These are phyloP conservation scores for Madurella mycetomatis DNA, from an alignment of 2,329 filamentous ascomycete species.

Conservation along the genomic window DNA sequence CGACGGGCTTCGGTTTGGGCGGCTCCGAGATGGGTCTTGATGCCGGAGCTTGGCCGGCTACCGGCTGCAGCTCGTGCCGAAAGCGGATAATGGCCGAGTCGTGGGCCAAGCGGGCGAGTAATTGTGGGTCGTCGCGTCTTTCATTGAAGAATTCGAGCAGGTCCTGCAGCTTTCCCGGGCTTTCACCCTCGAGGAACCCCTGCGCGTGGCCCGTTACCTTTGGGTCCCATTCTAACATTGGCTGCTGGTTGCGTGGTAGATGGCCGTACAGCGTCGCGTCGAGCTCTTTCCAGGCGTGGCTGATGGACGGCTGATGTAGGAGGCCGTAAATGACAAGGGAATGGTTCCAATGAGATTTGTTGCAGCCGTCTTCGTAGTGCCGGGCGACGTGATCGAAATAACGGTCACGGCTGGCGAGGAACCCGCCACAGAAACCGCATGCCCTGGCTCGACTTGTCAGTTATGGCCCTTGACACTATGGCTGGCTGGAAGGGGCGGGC, in stretches of 20 bases:
- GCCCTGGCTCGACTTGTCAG: constrained; percentile 33
- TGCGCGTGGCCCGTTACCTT: constrained; percentile 53
- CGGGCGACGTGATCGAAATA: constrained; percentile 64
- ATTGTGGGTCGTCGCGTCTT: constrained; percentile 51
- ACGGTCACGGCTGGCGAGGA: constrained; percentile 60
- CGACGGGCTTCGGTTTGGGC: constrained; percentile 13
- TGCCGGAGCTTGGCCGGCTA: constrained; percentile 2
- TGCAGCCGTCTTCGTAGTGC: constrained; percentile 62
- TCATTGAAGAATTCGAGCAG: constrained; percentile 62
- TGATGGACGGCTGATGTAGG: constrained; percentile 60
- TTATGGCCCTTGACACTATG: neutral
- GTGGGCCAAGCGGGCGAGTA: constrained; percentile 55
- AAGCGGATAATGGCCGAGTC: constrained; percentile 40
- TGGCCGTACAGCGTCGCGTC: constrained; percentile 42
- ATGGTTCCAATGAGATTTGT: constrained; percentile 64
- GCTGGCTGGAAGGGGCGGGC: neutral
- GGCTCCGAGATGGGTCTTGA: constrained; percentile 23
- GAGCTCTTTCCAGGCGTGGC: constrained; percentile 57
- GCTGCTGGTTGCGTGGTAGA: constrained; percentile 46
- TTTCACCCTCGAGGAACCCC: constrained; percentile 58
- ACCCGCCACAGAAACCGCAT: constrained; percentile 62
- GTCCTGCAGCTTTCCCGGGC: constrained; percentile 59
- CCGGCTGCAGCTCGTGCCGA: constrained; percentile 16
- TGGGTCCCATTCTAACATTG: constrained; percentile 57
- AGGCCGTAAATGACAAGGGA: constrained; percentile 64